A percentile compares a stretch with the other conserved stretches of the same genome.
Evolutionary conservation across 495 filamentous ascomycete genomes (phyloP).

Genomic region (Neurospora pannonica): DNA sequence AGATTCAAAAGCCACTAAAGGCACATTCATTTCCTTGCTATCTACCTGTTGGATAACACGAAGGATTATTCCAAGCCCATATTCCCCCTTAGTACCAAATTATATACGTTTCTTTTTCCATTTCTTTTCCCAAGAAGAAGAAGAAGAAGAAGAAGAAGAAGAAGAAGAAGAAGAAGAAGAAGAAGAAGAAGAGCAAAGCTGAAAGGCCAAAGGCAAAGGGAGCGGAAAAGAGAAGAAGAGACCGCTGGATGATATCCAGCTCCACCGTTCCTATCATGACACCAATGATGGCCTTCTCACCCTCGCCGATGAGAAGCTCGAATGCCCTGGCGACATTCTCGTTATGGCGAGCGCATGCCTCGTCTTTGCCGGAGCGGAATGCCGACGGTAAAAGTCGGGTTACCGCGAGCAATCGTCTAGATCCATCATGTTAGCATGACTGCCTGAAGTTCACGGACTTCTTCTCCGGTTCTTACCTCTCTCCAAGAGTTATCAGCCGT

Average conservation of each 20-base stretch:
- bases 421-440: not conserved
- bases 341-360: not conserved
- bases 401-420: not conserved
- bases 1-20: too few species aligned
- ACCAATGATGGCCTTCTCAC: not conserved
- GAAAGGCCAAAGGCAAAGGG: not conserved
- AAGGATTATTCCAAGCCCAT: too few species aligned
- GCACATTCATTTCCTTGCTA: too few species aligned
- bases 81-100: too few species aligned
- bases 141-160: too few species aligned
- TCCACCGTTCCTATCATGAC: not conserved
- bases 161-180: not conserved
- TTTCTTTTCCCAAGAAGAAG: too few species aligned
- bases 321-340: not conserved
- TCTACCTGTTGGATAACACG: too few species aligned
- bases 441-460: not conserved
- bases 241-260: not conserved
- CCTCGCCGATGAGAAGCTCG: not conserved
- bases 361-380: too few species aligned
- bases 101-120: too few species aligned
- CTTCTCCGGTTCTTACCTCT: not conserved
- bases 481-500: not conserved
- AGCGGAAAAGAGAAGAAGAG: not conserved
- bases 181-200: not conserved
- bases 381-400: too few species aligned